Evolutionary conservation across 2,329 filamentous ascomycete species (phyloP).

Genomic region (Aaosphaeria pasadenensis): DNA sequence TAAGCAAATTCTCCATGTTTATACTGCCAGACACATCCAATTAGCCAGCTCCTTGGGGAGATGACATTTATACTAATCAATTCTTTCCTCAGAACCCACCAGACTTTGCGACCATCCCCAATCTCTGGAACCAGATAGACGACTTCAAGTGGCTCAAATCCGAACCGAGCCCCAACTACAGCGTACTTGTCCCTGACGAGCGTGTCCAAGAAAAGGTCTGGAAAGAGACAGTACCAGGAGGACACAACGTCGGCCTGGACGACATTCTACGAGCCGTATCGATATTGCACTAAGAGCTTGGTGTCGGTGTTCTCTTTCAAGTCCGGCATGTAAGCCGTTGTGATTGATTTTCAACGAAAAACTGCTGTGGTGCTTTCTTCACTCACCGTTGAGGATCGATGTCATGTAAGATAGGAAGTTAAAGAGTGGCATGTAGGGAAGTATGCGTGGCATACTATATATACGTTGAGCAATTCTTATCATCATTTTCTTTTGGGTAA

Average conservation of each 20-base stretch:
- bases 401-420: too few relatives aligned
- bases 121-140: slow-evolving; percentile 87
- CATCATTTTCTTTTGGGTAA: too few relatives aligned
- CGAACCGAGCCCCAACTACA: slow-evolving; percentile 87
- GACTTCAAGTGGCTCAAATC: slow-evolving; percentile 97
- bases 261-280: slow-evolving; percentile 12
- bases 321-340: too few relatives aligned
- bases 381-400: too few relatives aligned
- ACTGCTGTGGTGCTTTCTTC: too few relatives aligned
- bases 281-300: too few relatives aligned
- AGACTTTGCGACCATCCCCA: slow-evolving; percentile 36
- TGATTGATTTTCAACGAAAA: too few relatives aligned
- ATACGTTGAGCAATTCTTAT: too few relatives aligned
- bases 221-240: slow-evolving; percentile 56
- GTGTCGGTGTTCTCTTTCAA: too few relatives aligned
- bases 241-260: slow-evolving; percentile 8
- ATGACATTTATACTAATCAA: slow-evolving; percentile 2
- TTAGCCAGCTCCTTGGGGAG: neutral
- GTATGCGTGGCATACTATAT: too few relatives aligned
- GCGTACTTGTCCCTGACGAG: slow-evolving; percentile 59
- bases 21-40: neutral
- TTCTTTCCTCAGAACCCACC: slow-evolving; percentile 16
- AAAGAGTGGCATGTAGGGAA: too few relatives aligned
- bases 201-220: slow-evolving; percentile 64
- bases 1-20: slow-evolving; percentile 43